Evolutionary conservation across 202 grass and related monocot genomes (phyloP).

Genomic region (Dendrocalamus latiflorus): DNA sequence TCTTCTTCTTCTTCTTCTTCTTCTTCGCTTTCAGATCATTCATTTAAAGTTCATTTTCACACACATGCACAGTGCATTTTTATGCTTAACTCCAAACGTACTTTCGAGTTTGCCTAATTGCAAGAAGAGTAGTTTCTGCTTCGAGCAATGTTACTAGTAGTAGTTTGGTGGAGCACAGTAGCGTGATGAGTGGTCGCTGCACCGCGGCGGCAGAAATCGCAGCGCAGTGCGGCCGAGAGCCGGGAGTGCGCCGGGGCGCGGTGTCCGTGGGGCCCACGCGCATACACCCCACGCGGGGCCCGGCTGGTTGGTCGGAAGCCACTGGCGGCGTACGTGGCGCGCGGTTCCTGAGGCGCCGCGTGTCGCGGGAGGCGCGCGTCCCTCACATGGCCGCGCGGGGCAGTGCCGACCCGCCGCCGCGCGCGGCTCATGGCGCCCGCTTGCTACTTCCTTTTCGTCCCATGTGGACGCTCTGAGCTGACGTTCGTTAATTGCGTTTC

Average conservation of each 20-base stretch:
- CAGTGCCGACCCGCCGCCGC: background rate
- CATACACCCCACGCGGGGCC: background rate
- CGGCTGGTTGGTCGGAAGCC: conserved; percentile 14
- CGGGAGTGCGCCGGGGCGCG: background rate
- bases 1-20: too few species aligned
- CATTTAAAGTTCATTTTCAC: background rate
- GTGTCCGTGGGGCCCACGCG: background rate
- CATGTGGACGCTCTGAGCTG: background rate
- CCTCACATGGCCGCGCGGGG: background rate
- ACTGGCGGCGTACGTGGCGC: background rate
- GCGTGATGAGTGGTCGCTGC: background rate
- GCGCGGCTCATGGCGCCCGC: background rate
- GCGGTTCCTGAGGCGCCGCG: background rate
- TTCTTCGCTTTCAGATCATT: background rate
- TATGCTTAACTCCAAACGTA: background rate
- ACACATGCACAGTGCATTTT: conserved; percentile 3
- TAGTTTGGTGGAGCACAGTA: background rate
- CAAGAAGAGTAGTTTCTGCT: background rate
- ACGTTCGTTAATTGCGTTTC: background rate
- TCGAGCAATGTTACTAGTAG: background rate
- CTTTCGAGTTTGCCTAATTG: conserved; percentile 18
- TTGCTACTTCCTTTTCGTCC: background rate
- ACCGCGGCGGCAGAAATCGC: background rate
- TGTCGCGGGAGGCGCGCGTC: background rate
- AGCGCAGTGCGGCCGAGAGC: background rate